Evolutionary conservation across 208 protist genomes (phyloP).

Genomic region (Crithidia sp.): DNA sequence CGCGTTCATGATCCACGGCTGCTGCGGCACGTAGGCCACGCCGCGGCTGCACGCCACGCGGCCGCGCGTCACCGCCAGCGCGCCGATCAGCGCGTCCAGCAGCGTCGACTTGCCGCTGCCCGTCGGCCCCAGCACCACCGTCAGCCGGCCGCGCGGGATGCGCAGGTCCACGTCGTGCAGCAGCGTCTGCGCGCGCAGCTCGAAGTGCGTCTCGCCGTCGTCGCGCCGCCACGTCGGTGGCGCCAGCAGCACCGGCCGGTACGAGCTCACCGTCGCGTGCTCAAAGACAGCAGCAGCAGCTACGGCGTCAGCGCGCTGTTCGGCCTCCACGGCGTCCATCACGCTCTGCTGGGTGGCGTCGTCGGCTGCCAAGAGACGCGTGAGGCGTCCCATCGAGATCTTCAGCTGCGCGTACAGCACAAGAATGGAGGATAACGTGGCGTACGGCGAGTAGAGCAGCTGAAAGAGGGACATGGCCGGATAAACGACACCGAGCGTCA

Average conservation of each 20-base stretch:
- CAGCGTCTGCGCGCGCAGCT: conserved; percentile 40
- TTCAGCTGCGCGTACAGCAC: neutral
- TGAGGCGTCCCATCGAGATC: conserved; percentile 67
- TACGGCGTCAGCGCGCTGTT: conserved; percentile 9
- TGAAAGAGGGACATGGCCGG: neutral
- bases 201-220: conserved; percentile 28
- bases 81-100: conserved; percentile 51
- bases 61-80: conserved; percentile 45
- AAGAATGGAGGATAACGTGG: neutral
- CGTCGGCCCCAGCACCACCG: conserved; percentile 55
- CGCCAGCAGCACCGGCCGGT: conserved; percentile 53
- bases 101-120: conserved; percentile 64
- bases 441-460: neutral
- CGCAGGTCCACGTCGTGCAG: conserved; percentile 46
- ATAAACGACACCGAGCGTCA: neutral
- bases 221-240: conserved; percentile 15
- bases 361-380: conserved; percentile 64
- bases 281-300: conserved; percentile 41
- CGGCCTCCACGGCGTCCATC: conserved; percentile 26
- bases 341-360: conserved; percentile 19
- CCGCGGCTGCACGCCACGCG: conserved; percentile 19
- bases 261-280: conserved; percentile 50
- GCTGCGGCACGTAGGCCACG: conserved; percentile 91
- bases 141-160: conserved; percentile 53
- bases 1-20: conserved; percentile 91